These are phyloP conservation scores for Fonsecaea nubica DNA, from an alignment of 2,329 filamentous ascomycete species.

Conservation along the genomic window DNA sequence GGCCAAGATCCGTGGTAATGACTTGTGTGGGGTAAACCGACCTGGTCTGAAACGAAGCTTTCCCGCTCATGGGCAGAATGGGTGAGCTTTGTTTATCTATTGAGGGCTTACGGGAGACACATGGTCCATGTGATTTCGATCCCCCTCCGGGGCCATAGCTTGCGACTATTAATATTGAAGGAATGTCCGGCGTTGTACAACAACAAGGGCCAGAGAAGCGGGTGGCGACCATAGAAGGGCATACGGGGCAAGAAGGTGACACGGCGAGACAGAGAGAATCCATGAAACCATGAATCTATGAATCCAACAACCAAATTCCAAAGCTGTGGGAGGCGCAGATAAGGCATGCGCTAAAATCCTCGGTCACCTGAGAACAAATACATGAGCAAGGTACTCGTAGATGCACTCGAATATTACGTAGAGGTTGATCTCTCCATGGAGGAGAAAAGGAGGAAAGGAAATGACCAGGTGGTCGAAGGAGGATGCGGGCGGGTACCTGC, in stretches of 20 bases:
- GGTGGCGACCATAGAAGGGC: not conserved
- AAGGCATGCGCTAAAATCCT: not conserved
- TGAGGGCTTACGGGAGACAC: not conserved
- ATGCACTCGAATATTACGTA: not conserved
- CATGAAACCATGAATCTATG: not conserved
- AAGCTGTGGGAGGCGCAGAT: not conserved
- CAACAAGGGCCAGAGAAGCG: conserved; percentile 13
- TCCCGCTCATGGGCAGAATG: not conserved
- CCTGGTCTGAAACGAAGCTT: conserved; percentile 17
- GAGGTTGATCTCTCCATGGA: not conserved
- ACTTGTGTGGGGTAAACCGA: not conserved
- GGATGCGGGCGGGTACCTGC: conserved; percentile 16
- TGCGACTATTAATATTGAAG: conserved; percentile 16
- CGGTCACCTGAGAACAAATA: not conserved
- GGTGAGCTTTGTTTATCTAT: conserved; percentile 4
- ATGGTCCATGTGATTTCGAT: not conserved
- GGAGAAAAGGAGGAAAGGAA: conserved; percentile 1
- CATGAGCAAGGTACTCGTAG: not conserved
- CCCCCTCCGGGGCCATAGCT: not conserved
- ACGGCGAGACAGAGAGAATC: conserved; percentile 1
- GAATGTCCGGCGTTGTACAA: conserved; percentile 21
- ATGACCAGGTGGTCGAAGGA: conserved; percentile 10
- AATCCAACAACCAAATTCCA: not conserved
- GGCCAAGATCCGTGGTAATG: not conserved
- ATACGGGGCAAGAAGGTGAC: conserved; percentile 5